These are phyloP conservation scores for Globisporangium orthogonon DNA, from an alignment of 352 stramenopile species.

Conservation along the genomic window DNA sequence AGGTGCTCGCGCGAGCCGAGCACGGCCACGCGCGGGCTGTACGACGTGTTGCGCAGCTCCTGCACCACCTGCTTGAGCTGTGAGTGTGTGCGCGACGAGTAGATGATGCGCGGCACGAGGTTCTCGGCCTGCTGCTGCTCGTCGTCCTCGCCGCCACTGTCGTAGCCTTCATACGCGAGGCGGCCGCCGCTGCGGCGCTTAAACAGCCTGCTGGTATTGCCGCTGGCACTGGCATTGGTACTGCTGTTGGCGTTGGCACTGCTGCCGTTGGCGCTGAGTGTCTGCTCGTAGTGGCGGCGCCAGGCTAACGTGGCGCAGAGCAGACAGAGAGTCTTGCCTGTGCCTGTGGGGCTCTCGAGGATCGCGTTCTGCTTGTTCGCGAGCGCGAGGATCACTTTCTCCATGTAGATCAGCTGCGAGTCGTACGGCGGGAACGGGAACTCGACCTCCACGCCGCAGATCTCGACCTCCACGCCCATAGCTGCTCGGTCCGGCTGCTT, in stretches of 20 bases:
- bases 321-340: slow-evolving; percentile 98
- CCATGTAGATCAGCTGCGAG: slow-evolving; percentile 97
- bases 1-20: slow-evolving; percentile 96
- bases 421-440: slow-evolving; percentile 97
- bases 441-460: slow-evolving; percentile 87
- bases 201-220: slow-evolving; percentile 3
- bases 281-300: slow-evolving; percentile 75
- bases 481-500: neutral
- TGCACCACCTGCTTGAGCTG: slow-evolving; percentile 96
- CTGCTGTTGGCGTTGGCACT: neutral
- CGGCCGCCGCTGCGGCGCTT: slow-evolving; percentile 4
- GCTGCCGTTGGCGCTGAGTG: slow-evolving; percentile 13
- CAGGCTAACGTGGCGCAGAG: slow-evolving; percentile 94
- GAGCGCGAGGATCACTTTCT: slow-evolving; percentile 91
- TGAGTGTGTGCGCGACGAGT: slow-evolving; percentile 97
- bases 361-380: slow-evolving; percentile 92
- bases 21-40: slow-evolving; percentile 83
- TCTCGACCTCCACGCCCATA: slow-evolving; percentile 56
- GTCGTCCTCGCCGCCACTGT: slow-evolving; percentile 14
- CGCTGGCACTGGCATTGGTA: neutral
- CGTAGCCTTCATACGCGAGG: slow-evolving; percentile 54
- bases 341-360: slow-evolving; percentile 97
- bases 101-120: slow-evolving; percentile 92
- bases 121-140: slow-evolving; percentile 25
- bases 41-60: slow-evolving; percentile 95